Base-by-base conservation (phyloP, 768 basidiomycete genomes). In the Tylopilus subfusipes region DNA sequence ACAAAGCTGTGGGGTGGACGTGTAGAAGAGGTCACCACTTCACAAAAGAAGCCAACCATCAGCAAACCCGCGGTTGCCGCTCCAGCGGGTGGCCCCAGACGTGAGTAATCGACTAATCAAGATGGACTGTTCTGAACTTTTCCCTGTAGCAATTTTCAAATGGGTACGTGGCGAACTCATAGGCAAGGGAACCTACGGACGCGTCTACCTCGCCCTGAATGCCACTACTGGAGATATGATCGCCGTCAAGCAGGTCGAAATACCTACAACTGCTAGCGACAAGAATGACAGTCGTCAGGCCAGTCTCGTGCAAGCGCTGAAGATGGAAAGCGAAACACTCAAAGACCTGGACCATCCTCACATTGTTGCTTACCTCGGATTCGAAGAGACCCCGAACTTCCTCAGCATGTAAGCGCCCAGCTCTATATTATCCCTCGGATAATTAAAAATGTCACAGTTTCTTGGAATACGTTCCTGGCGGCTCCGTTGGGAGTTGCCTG, bases 141-240 rank as follows among this genome's bases (percentile, higher is more conserved):
- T 36, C 34, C 18, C 50, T 65, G 16, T 64, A 89, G 91, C 84
- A 24, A 94, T 94, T 40, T 94, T 98, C 78, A 96, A 95, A 68
- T 98, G 97, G 97, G 91, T 98, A 36, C 88, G 96, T 63, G 97
- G 97, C 49, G 94, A 98, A 72, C 79, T 98, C 34, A 98, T 99
- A 57, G 97, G 97, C 30, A 93, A 91, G 66, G 97, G 97, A 24
- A 95, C 94, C 13, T 99, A 95, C 64, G 97, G 97, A 13, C 84
- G 90, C 40, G 97, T 99, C 27, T 99, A 98, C 66, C 83, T 98
- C 51, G 97, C 93, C 18, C 76, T 98, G 54, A 98, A 98, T 68
- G 93, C 91, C 30, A 94, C 92, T 4, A 96, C 94, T 0, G 94
- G 94, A 53, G 95, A 98, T 73, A 96, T 98, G 92, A 94, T 98